These are phyloP conservation scores for Lentinula edodes DNA, from an alignment of 768 basidiomycete genomes.

Conservation along the genomic window DNA sequence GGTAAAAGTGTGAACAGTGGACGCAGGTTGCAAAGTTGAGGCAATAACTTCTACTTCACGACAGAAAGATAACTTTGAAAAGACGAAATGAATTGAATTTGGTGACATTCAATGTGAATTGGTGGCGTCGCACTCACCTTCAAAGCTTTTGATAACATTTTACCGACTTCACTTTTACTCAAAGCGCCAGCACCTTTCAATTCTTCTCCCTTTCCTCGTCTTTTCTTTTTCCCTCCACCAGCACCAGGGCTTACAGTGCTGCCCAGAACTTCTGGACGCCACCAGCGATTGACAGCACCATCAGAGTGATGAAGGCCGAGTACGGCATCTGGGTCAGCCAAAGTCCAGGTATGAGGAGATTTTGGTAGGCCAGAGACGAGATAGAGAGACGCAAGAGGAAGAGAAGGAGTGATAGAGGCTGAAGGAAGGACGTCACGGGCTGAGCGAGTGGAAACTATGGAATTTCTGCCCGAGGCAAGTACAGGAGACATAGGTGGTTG, in stretches of 20 bases:
- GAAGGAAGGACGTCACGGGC: conserved; percentile 50
- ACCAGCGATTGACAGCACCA: conserved; percentile 84
- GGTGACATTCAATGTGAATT: neutral
- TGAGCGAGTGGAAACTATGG: conserved; percentile 73
- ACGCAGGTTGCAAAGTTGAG: conserved; percentile 89
- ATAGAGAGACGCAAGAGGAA: conserved; percentile 79
- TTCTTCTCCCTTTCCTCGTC: conserved; percentile 58
- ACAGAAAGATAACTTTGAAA: conserved; percentile 74
- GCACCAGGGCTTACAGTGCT: conserved; percentile 83
- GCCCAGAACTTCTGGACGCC: conserved; percentile 88
- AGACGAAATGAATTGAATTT: conserved; percentile 5
- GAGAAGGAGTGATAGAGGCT: conserved; percentile 60
- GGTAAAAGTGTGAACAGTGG: conserved; percentile 88
- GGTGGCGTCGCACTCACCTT: conserved; percentile 47
- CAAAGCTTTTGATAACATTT: conserved; percentile 87
- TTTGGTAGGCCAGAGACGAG: conserved; percentile 88
- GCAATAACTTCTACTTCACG: conserved; percentile 93
- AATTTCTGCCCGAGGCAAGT: conserved; percentile 69
- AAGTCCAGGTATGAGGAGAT: conserved; percentile 85
- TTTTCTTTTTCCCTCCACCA: conserved; percentile 74
- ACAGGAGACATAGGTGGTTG: conserved; percentile 83
- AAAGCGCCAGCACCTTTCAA: conserved; percentile 77
- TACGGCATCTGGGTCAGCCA: conserved; percentile 80
- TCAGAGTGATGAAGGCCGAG: conserved; percentile 78
- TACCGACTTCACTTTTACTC: conserved; percentile 80